These are phyloP conservation scores for Heritiera littoralis DNA, from an alignment of 345 rosid species.

Conservation along the genomic window DNA sequence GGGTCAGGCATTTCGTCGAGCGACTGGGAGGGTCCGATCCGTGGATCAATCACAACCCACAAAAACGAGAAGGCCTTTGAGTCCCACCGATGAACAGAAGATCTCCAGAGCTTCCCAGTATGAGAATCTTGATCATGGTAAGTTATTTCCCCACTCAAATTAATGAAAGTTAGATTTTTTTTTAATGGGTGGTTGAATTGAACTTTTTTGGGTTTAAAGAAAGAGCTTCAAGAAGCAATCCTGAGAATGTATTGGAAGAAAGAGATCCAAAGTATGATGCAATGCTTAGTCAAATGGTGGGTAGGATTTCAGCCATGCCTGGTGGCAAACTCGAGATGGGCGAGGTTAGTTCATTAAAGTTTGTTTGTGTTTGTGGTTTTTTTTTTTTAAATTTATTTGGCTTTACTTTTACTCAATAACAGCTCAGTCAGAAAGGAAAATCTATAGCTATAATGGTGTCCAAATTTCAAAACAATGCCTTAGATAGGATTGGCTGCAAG, in stretches of 20 bases:
- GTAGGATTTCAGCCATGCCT: conserved; percentile 73
- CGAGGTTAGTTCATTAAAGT: conserved; percentile 56
- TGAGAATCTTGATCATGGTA: conserved; percentile 39
- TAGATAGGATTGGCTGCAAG: background rate
- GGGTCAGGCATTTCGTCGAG: conserved; percentile 99
- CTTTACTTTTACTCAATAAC: background rate
- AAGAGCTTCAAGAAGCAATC: conserved; percentile 34
- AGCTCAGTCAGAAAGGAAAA: background rate
- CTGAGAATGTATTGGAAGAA: conserved; percentile 62
- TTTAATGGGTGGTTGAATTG: conserved; percentile 1
- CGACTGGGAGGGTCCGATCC: conserved; percentile 62
- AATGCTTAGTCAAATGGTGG: conserved; percentile 89
- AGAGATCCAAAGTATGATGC: conserved; percentile 69
- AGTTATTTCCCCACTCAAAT: background rate
- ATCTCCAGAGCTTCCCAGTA: conserved; percentile 30
- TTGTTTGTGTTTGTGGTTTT: too few relatives aligned
- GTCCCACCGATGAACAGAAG: conserved; percentile 32
- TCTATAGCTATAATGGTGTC: background rate
- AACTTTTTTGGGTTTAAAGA: conserved; percentile 27
- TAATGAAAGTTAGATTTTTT: conserved; percentile 1
- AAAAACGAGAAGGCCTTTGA: conserved; percentile 36
- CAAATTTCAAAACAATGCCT: background rate
- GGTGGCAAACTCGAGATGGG: conserved; percentile 91
- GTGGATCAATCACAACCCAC: conserved; percentile 47
- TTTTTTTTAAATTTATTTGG: background rate